Evolutionary conservation across 1,139 yeast genomes (phyloP).

Genomic region (Sugiyamaella novakii): DNA sequence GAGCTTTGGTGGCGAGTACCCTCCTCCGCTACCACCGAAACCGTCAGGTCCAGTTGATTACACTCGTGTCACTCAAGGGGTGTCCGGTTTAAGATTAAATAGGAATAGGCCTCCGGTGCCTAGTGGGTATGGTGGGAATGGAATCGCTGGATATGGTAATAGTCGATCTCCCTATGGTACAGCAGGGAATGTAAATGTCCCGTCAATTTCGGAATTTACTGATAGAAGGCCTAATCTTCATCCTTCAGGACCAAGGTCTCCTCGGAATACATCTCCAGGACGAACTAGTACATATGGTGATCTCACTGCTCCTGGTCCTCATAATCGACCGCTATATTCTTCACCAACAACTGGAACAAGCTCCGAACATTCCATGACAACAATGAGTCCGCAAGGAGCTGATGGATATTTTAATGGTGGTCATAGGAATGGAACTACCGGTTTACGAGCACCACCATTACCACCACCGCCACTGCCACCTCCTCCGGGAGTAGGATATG

Average conservation of each 20-base stretch:
- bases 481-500: conserved; percentile 3
- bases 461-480: conserved; percentile 10
- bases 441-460: no score
- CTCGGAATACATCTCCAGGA: conserved; percentile 10
- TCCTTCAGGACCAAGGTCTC: conserved; percentile 26
- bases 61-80: conserved; percentile 20
- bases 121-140: no score
- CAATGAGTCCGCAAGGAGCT: no score
- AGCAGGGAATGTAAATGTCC: no score
- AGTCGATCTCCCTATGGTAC: no score
- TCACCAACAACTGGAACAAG: no score
- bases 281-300: no score
- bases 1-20: no score
- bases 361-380: no score
- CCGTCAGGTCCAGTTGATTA: conserved; percentile 21
- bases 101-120: conserved; percentile 5
- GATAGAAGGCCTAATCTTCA: conserved; percentile 25
- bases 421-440: no score
- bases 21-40: conserved; percentile 28
- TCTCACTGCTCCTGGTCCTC: no score
- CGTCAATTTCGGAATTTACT: conserved; percentile 21
- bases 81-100: conserved; percentile 19
- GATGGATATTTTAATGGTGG: background rate
- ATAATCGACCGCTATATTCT: no score
- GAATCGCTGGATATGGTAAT: background rate